A percentile compares a stretch with the other conserved stretches of the same genome.
These are phyloP conservation scores for Microglena sp. DNA, from an alignment of 139 green algal species.

Conservation along the genomic window DNA sequence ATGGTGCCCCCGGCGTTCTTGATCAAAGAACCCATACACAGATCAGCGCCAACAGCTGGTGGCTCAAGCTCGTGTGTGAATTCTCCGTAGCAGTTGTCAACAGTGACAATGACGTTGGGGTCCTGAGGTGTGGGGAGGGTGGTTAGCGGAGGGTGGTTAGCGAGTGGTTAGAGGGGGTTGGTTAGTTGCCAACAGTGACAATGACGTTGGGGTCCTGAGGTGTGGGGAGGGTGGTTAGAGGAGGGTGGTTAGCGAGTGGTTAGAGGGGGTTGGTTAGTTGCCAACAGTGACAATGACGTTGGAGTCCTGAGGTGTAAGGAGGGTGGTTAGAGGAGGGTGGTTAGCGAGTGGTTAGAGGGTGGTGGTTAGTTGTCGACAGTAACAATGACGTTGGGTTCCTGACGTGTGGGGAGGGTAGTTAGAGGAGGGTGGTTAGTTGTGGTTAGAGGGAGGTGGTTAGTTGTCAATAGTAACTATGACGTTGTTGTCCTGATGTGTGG, in stretches of 20 bases:
- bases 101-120: conserved; percentile 61
- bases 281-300: conserved; percentile 77
- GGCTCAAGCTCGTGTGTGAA: conserved; percentile 86
- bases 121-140: conserved; percentile 45
- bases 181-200: conserved; percentile 96
- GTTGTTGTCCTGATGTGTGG: too few species aligned
- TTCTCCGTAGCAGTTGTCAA: conserved; percentile 99
- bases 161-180: too few species aligned
- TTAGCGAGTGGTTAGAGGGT: too few species aligned
- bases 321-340: neutral
- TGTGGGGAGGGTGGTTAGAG: too few species aligned
- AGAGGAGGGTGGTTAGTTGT: neutral
- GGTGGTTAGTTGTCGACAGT: conserved; percentile 97
- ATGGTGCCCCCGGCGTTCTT: conserved; percentile 91
- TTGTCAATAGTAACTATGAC: too few species aligned
- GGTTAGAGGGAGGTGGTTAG: too few species aligned
- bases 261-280: too few species aligned
- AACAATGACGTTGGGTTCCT: conserved; percentile 58
- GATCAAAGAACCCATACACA: conserved; percentile 89
- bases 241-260: neutral
- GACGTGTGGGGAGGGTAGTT: conserved; percentile 31
- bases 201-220: conserved; percentile 53
- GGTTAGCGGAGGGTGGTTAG: neutral
- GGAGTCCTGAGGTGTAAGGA: conserved; percentile 49
- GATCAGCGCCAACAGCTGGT: conserved; percentile 76